Percentiles rank a stretch among this genome's conserved stretches.
These are phyloP conservation scores for Yamadazyma sp. DNA, from an alignment of 805 yeast genomes.

Conservation along the genomic window DNA sequence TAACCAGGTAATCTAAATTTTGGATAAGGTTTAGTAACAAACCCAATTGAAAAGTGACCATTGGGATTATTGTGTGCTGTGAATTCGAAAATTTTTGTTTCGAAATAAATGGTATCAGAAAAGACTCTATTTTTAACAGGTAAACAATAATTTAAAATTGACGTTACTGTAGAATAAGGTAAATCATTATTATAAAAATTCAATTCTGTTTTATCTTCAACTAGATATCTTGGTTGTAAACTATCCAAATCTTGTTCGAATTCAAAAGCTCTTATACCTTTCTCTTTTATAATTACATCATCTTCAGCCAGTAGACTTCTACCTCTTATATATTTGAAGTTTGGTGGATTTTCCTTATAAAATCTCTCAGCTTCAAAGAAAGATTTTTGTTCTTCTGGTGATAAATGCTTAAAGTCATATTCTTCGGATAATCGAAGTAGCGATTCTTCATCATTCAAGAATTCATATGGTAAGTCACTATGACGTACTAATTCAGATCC, in stretches of 20 bases:
- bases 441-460: conserved; percentile 39
- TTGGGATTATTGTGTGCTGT: conserved; percentile 24
- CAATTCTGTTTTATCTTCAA: conserved; percentile 39
- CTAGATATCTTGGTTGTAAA: conserved; percentile 31
- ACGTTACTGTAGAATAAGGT: conserved; percentile 39
- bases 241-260: conserved; percentile 32
- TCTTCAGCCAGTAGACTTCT: conserved; percentile 27
- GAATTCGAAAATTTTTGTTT: conserved; percentile 41
- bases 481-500: conserved; percentile 1
- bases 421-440: conserved; percentile 33
- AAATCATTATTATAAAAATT: conserved; percentile 33
- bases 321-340: conserved; percentile 30
- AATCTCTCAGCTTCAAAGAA: conserved; percentile 37
- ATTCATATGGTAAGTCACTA: conserved; percentile 32
- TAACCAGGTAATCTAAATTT: conserved; percentile 70
- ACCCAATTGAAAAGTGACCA: conserved; percentile 60
- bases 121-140: conserved; percentile 32
- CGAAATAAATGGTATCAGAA: conserved; percentile 58
- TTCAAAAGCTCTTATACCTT: conserved; percentile 39
- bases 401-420: conserved; percentile 30
- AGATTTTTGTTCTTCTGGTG: conserved; percentile 41
- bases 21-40: conserved; percentile 73
- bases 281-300: conserved; percentile 29
- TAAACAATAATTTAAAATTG: conserved; percentile 37
- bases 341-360: conserved; percentile 27